Evolutionary conservation across 768 basidiomycete genomes (phyloP).

Genomic region (Boletales sp.): DNA sequence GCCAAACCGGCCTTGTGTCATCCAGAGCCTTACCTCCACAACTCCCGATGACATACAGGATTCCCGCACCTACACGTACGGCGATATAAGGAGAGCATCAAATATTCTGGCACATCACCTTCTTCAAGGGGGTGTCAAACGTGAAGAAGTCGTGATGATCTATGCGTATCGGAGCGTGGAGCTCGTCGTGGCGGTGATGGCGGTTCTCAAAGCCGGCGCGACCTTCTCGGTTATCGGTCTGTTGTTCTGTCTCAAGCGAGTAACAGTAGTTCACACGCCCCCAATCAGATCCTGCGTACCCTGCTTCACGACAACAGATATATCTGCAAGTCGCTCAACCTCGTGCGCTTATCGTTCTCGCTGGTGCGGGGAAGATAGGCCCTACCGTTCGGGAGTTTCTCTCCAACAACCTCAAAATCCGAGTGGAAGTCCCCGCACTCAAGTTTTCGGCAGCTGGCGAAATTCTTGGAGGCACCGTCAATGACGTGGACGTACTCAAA

Average conservation of each 20-base stretch:
- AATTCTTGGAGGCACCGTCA: slow-evolving; percentile 59
- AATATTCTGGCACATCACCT: slow-evolving; percentile 91
- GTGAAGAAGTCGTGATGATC: slow-evolving; percentile 97
- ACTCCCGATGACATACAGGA: slow-evolving; percentile 43
- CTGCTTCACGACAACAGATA: slow-evolving; percentile 85
- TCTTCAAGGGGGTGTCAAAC: slow-evolving; percentile 76
- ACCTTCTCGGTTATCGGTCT: slow-evolving; percentile 96
- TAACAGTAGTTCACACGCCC: background rate
- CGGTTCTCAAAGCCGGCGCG: slow-evolving; percentile 90
- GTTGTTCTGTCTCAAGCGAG: slow-evolving; percentile 22
- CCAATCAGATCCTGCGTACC: slow-evolving; percentile 87
- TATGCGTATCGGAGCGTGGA: slow-evolving; percentile 96
- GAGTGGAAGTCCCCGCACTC: slow-evolving; percentile 87
- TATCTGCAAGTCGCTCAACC: slow-evolving; percentile 93
- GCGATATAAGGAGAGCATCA: slow-evolving; percentile 74
- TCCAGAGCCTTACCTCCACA: slow-evolving; percentile 62
- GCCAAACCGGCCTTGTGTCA: slow-evolving; percentile 84
- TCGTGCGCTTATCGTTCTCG: slow-evolving; percentile 84
- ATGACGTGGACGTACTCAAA: slow-evolving; percentile 61
- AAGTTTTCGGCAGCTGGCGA: slow-evolving; percentile 63
- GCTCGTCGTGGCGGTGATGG: slow-evolving; percentile 96
- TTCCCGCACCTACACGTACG: slow-evolving; percentile 67
- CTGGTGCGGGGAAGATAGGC: slow-evolving; percentile 80
- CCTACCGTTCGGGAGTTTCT: slow-evolving; percentile 84
- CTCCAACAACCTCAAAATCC: slow-evolving; percentile 71